These are phyloP conservation scores for Cadophora luteo-olivacea DNA, from an alignment of 2,329 filamentous ascomycete genomes.

Conservation along the genomic window DNA sequence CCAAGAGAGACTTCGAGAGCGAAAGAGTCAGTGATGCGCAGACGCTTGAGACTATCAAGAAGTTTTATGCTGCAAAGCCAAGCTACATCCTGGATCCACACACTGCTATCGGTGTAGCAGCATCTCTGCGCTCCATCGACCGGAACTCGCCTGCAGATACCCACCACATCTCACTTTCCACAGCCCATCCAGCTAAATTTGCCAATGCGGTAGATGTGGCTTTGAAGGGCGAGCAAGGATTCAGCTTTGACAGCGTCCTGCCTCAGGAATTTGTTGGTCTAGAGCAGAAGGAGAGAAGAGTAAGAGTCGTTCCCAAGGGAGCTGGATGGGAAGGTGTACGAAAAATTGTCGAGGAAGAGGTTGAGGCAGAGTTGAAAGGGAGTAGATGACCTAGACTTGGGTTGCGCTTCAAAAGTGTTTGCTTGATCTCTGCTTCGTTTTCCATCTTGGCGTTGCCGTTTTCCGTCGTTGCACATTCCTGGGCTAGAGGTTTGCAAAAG, in stretches of 20 bases:
- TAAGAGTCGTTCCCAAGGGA: slow-evolving; percentile 69
- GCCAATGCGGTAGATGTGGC: slow-evolving; percentile 83
- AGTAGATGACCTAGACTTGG: slow-evolving; percentile 50
- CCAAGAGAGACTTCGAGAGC: slow-evolving; percentile 78
- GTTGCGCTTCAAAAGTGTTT: slow-evolving; percentile 20
- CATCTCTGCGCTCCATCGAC: slow-evolving; percentile 71
- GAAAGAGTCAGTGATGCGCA: slow-evolving; percentile 73
- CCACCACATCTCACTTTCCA: slow-evolving; percentile 82
- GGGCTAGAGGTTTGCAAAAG: slow-evolving; percentile 4
- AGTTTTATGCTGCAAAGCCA: slow-evolving; percentile 56
- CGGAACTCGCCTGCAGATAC: slow-evolving; percentile 55
- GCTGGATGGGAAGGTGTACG: slow-evolving; percentile 76
- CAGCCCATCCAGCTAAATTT: slow-evolving; percentile 96
- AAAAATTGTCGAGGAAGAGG: slow-evolving; percentile 76
- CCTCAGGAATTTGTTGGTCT: slow-evolving; percentile 84
- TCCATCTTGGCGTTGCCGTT: slow-evolving; percentile 2
- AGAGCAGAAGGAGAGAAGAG: slow-evolving; percentile 75
- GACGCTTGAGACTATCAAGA: slow-evolving; percentile 71
- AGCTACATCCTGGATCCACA: slow-evolving; percentile 93
- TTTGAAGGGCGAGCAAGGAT: slow-evolving; percentile 72
- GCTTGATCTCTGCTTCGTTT: not conserved
- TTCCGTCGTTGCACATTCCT: not conserved
- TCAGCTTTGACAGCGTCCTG: slow-evolving; percentile 79
- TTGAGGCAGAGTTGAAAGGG: slow-evolving; percentile 65
- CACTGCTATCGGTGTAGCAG: slow-evolving; percentile 84